Evolutionary conservation across 768 basidiomycete species (phyloP).

Genomic region (Fomitopsis pulvina): DNA sequence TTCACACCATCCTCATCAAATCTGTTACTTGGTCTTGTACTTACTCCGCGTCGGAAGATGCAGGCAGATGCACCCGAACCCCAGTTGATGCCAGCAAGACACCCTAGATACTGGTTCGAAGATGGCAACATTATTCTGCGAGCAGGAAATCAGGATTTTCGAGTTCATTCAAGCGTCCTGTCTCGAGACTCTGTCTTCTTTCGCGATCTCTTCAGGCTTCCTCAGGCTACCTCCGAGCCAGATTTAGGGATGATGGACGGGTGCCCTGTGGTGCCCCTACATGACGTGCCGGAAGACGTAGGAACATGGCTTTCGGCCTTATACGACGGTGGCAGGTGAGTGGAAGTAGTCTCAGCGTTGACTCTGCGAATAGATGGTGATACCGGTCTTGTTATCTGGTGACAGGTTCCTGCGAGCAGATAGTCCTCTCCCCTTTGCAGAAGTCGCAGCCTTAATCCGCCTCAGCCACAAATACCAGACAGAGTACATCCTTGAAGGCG

Average conservation of each 20-base stretch:
- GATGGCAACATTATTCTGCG: constrained; percentile 66
- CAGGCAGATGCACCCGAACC: too few species aligned
- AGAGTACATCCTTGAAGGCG: background rate
- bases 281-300: constrained; percentile 1
- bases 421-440: background rate
- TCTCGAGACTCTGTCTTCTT: constrained; percentile 9
- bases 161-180: constrained; percentile 9
- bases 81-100: too few species aligned
- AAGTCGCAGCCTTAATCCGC: background rate
- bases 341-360: background rate
- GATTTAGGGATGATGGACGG: constrained; percentile 10
- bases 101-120: constrained; percentile 56
- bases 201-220: constrained; percentile 3
- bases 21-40: too few species aligned
- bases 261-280: constrained; percentile 9
- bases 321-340: background rate
- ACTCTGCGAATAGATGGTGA: background rate
- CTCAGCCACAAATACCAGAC: constrained; percentile 2
- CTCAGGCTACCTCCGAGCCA: too few species aligned
- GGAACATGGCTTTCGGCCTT: background rate
- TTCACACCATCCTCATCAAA: too few species aligned
- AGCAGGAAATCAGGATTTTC: constrained; percentile 20
- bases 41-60: too few species aligned
- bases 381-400: too few species aligned
- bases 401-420: background rate